phyloP scores from a whole-genome alignment of 805 yeast species.

The Komagataella ulmi region DNA sequence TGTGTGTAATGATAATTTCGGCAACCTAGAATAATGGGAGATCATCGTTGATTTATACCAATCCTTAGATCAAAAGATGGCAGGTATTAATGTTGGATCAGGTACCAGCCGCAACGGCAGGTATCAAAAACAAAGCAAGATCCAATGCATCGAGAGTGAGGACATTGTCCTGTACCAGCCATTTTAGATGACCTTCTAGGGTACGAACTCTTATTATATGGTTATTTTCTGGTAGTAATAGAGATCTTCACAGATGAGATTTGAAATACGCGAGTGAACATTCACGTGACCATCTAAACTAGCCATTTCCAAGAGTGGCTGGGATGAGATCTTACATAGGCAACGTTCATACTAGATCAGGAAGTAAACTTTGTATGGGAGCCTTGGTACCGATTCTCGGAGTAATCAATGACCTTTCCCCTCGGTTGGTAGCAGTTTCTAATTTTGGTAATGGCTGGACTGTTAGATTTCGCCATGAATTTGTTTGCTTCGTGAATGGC shows the following conservation, averaged over 20 bases:
- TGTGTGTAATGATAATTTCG: background rate
- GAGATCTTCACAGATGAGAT: no score
- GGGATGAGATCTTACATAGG: background rate
- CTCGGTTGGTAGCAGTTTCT: background rate
- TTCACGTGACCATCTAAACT: background rate
- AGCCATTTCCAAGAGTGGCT: background rate
- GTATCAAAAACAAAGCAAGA: background rate
- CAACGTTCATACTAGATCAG: background rate
- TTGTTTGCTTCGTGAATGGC: background rate
- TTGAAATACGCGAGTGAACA: background rate
- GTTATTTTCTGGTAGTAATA: background rate
- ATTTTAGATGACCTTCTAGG: background rate
- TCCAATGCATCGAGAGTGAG: background rate
- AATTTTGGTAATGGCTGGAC: background rate
- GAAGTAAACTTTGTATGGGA: background rate
- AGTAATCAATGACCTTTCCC: background rate
- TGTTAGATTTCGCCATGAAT: no score
- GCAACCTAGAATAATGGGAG: background rate
- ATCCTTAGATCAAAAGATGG: constrained; percentile 8
- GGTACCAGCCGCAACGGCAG: background rate
- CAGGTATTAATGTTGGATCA: background rate
- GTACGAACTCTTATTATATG: no score
- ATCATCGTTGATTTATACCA: constrained; percentile 11
- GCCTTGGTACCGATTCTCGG: background rate
- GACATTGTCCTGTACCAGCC: background rate